phyloP scores from a whole-genome alignment of 805 yeast species.

The Zygotorulaspora sp. region DNA sequence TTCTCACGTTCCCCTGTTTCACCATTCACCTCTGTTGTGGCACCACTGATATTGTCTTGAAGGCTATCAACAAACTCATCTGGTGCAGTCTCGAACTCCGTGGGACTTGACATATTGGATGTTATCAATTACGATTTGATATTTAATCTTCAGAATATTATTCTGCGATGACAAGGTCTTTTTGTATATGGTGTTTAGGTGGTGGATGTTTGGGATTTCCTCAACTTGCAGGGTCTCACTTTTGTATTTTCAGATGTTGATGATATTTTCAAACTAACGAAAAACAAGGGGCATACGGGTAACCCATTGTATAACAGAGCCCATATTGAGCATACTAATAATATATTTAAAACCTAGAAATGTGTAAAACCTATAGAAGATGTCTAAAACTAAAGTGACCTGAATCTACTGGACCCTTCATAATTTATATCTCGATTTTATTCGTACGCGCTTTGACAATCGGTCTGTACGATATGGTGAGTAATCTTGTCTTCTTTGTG shows the following conservation, averaged over 20 bases:
- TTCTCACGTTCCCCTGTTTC: constrained; percentile 2
- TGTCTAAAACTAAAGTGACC: no score
- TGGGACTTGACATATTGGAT: constrained; percentile 18
- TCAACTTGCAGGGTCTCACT: no score
- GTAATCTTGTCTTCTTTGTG: constrained; percentile 5
- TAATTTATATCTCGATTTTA: no score
- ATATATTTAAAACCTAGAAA: no score
- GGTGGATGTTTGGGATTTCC: constrained; percentile 17
- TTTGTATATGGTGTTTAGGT: constrained; percentile 21
- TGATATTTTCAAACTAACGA: no score
- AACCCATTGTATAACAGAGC: no score
- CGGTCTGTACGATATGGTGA: constrained; percentile 5
- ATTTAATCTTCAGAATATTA: not conserved
- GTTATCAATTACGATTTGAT: not conserved
- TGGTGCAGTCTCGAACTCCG: constrained; percentile 29
- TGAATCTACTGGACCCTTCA: no score
- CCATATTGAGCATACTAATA: no score
- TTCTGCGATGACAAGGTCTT: not conserved
- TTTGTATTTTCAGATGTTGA: constrained; percentile 1
- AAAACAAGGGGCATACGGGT: no score
- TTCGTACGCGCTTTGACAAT: constrained; percentile 4
- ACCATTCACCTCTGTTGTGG: not conserved
- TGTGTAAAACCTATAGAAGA: no score
- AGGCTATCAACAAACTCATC: constrained; percentile 27
- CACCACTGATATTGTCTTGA: constrained; percentile 9